phyloP scores from a whole-genome alignment of 768 basidiomycete species.

The Suillus discolor region DNA sequence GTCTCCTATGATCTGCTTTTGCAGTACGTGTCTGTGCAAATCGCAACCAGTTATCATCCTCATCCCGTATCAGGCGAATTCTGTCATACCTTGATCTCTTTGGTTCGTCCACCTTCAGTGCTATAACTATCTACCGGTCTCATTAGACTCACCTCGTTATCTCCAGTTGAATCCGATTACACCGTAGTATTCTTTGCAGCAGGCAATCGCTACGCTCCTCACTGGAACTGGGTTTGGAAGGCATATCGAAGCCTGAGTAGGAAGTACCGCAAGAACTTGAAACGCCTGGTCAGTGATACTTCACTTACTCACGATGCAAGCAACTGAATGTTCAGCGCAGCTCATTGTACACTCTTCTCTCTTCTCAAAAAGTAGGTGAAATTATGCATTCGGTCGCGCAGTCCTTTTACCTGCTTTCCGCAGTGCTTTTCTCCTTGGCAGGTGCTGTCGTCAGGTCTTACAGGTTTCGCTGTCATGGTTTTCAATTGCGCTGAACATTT shows the following conservation, averaged over 20 bases:
- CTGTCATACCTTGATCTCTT: conserved; percentile 81
- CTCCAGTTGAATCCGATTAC: conserved; percentile 83
- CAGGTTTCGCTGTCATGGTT: background rate
- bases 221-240: conserved; percentile 93
- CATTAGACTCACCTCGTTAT: conserved; percentile 9
- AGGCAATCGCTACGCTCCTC: conserved; percentile 70
- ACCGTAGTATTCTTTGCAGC: conserved; percentile 87
- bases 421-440: conserved; percentile 88
- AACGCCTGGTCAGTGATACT: conserved; percentile 61
- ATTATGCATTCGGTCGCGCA: conserved; percentile 3
- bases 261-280: conserved; percentile 88
- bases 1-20: conserved; percentile 80
- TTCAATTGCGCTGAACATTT: background rate
- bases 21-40: conserved; percentile 48
- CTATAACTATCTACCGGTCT: background rate
- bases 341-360: conserved; percentile 88
- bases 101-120: conserved; percentile 55
- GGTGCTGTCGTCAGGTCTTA: conserved; percentile 84
- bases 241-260: conserved; percentile 79
- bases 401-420: conserved; percentile 14
- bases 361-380: conserved; percentile 77
- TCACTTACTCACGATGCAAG: conserved; percentile 12
- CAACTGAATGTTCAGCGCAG: conserved; percentile 35
- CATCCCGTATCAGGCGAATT: conserved; percentile 54
- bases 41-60: conserved; percentile 10